Base-by-base conservation (phyloP, 2,329 filamentous ascomycete species). In the Huntiella moniliformis region DNA sequence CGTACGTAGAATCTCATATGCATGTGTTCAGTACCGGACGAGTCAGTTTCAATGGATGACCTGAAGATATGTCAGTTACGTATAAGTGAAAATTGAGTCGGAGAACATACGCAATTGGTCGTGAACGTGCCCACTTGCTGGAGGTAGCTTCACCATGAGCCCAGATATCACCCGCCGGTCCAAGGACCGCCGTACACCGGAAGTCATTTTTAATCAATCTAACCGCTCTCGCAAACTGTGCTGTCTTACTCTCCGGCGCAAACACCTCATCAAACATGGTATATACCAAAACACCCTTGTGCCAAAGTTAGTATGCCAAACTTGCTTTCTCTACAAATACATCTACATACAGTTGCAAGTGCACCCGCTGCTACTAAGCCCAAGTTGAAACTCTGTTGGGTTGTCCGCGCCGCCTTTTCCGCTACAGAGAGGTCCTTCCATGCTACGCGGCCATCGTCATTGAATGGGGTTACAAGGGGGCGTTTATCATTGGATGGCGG, bases 321-420 rank as follows among this genome's bases (percentile, higher is more conserved):
- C 22, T 28, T 28, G 22, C 6, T 28, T 28, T 28, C 22, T 28
- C 22, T 28, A 28, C 22, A 28, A 28, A 28, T 7, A 28, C 22
- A 28, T 34, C 13, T 5, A 54, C 70, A 51, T 67, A 85, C 82
- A 33, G 87, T 94, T 54, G 88, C 66, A 32, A 77, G 70, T 8
- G 87, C 63, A 18, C 88, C 88, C 5, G 79, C 67, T 1, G 85
- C 53, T 6, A 95, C 75, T 51, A 95, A 62, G 53, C 79, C 70
- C 53, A 94, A 76, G 61, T 96, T 95, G 66, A 93, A 80, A 12
- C 79, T 82, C 61, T 95, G 88, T 61, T 95, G 87, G 1, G 84
- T 88, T 6, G 85, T 82, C 35, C 88, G 74, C 17, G 80, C 81
- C 2, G 78, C 77, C 61, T 94, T 95, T 59, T 95, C 88, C 41